Percentiles rank a stretch among this genome's conserved stretches.
Conservation (phyloP, 2,329 filamentous ascomycete genomes). For the Botrytis pseudocinerea region DNA sequence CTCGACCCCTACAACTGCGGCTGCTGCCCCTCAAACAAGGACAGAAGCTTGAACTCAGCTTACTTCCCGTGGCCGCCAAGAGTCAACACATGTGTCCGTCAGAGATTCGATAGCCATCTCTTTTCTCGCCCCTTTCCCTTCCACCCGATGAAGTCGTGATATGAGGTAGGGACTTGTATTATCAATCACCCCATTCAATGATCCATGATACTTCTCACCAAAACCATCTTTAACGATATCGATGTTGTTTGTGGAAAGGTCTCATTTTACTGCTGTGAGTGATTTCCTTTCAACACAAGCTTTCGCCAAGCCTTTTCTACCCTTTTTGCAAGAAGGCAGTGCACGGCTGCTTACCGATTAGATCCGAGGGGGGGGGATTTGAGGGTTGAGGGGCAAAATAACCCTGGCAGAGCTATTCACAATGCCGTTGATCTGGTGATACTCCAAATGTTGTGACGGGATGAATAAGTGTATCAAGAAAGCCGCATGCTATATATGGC, state of each 20-base stretch:
- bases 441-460: neutral
- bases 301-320: neutral
- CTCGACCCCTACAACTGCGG: neutral
- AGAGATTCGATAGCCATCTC: neutral
- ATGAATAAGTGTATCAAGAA: neutral
- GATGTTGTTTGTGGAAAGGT: neutral
- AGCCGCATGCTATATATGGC: neutral
- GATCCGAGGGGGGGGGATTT: neutral
- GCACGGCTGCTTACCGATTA: constrained; percentile 1
- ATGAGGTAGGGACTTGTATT: neutral
- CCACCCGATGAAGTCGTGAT: neutral
- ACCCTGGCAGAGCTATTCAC: neutral
- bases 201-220: neutral
- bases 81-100: neutral
- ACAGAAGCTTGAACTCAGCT: neutral
- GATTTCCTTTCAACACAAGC: neutral
- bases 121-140: neutral
- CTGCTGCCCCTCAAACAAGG: neutral
- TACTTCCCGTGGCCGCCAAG: neutral
- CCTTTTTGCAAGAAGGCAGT: neutral
- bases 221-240: neutral
- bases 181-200: neutral
- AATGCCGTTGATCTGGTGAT: neutral
- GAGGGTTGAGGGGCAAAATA: neutral
- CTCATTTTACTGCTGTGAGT: neutral